phyloP scores from a whole-genome alignment of 1,284 basidiomycete species.

The Sphagnurus paluster region DNA sequence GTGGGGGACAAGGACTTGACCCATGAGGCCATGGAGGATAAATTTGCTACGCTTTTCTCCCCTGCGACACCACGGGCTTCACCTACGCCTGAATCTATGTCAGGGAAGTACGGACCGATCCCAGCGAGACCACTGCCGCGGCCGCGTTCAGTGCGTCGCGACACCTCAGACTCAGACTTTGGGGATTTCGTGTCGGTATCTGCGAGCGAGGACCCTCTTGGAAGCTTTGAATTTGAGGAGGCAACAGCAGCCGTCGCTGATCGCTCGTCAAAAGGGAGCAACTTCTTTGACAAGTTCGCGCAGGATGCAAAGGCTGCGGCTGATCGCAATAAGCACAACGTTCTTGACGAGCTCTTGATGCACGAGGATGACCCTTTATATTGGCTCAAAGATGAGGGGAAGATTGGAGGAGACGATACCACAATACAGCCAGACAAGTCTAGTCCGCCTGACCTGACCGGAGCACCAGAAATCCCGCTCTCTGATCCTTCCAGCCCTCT shows the following conservation, averaged over 20 bases:
- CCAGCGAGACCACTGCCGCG: conserved; percentile 8
- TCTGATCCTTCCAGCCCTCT: conserved; percentile 8
- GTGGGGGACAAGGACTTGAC: neutral
- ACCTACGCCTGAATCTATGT: conserved; percentile 23
- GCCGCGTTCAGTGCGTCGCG: conserved; percentile 13
- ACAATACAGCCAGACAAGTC: neutral
- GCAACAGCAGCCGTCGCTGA: conserved; percentile 3
- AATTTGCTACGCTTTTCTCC: conserved; percentile 42
- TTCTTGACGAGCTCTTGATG: conserved; percentile 62
- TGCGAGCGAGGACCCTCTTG: conserved; percentile 56
- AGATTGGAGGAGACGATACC: neutral
- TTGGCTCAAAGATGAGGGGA: conserved; percentile 37
- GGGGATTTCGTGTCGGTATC: conserved; percentile 69
- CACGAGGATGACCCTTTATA: conserved; percentile 70
- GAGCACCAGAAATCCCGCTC: neutral
- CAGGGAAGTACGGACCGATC: neutral
- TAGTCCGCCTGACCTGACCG: too few species aligned
- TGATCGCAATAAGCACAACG: conserved; percentile 47
- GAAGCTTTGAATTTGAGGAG: conserved; percentile 10
- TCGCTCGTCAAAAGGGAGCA: conserved; percentile 5
- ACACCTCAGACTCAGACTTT: conserved; percentile 53
- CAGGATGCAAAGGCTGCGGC: conserved; percentile 53
- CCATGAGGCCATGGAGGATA: conserved; percentile 24
- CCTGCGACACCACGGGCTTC: conserved; percentile 43
- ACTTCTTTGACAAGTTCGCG: conserved; percentile 61